Evolutionary conservation across 1,284 basidiomycete species (phyloP), one percentile per base, ranked within the genome.

Genomic region (Ganoderma lingzhi): DNA sequence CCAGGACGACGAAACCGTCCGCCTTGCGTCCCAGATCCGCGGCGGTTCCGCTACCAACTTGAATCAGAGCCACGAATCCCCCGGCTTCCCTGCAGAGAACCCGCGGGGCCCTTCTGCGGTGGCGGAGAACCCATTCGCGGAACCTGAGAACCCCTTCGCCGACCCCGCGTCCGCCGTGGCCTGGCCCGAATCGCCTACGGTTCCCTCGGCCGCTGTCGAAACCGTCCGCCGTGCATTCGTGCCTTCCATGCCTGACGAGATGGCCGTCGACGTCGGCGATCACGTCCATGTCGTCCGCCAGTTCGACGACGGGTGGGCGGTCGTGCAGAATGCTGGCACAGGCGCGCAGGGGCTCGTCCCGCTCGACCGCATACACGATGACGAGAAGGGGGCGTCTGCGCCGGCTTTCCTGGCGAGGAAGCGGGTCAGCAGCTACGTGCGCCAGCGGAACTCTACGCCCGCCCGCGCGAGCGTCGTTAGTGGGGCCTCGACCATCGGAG

Each of bases 261-360:
- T 93, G 8, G 72, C 78, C 0, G 89, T 92, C 0, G 56, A 37
- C 0, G 81, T 81, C 0, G 87, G 85, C 4, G 90, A 93, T 61
- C 72, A 74, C 15, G 86, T 93, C 19, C 84, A 80, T 71, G 78
- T 93, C 48, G 12, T 90, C 23, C 80, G 81, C 61, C 75, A 85
- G 15, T 93, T 87, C 76, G 88, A 91, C 71, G 91, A 93, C 75
- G 91, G 91, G 0, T 93, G 91, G 92, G 86, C 88, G 76, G 86
- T 83, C 73, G 71, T 83, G 55, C 71, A 75, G 62, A 67, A 76
- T 61, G 73, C 78, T 6, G 82, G 81, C 0, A 72, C 84, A 55
- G 73, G 73, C 41, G 55, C 63, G 61, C 72, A 73, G 51, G 85
- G 85, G 1, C 74, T 86, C 53, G 89, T 92, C 58, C 91, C 90